Evolutionary conservation across 2,329 filamentous ascomycete species (phyloP), one percentile per base, ranked within the genome.

Genomic region (Xylariales sp.): DNA sequence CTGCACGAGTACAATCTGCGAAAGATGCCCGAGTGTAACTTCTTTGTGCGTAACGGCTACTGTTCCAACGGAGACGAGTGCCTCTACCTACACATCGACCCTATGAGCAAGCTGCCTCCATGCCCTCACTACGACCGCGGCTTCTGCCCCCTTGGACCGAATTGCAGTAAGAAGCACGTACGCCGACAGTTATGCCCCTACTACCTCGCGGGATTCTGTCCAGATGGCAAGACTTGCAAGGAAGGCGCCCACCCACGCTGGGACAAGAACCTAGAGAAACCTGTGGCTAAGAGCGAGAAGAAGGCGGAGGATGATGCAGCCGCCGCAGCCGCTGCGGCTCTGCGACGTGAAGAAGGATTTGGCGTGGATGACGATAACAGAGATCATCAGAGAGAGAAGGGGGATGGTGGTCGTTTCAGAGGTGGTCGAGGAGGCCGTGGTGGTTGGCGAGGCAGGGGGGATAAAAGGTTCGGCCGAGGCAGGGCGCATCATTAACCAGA

Each of bases 1-100:
- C 73, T 97, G 33, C 93, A 98, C 73, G 93, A 97, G 66, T 98
- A 96, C 72, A 97, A 98, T 66, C 77, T 98, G 51, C 83, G 93
- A 47, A 90, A 93, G 63, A 97, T 97, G 88, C 90, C 93, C 46
- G 93, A 97, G 68, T 98, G 93, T 68, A 95, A 95, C 57, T 95
- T 95, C 65, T 97, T 91, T 66, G 83, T 89, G 41, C 79, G 89
- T 44, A 95, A 93, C 57, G 88, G 88, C 40, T 96, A 94, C 61
- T 98, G 93, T 67, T 88, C 86, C 46, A 95, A 96, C 65, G 93
- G 91, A 49, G 91, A 97, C 62, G 93, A 98, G 66, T 98, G 93
- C 57, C 72, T 95, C 5, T 95, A 95, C 61, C 80, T 95, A 32
- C 88, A 95, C 65, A 85, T 94, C 53, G 88, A 93, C 53, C 85